Evolutionary conservation across 2,329 filamentous ascomycete species (phyloP), one percentile per base, ranked within the genome.

Genomic region (Achaetomium macrosporum): DNA sequence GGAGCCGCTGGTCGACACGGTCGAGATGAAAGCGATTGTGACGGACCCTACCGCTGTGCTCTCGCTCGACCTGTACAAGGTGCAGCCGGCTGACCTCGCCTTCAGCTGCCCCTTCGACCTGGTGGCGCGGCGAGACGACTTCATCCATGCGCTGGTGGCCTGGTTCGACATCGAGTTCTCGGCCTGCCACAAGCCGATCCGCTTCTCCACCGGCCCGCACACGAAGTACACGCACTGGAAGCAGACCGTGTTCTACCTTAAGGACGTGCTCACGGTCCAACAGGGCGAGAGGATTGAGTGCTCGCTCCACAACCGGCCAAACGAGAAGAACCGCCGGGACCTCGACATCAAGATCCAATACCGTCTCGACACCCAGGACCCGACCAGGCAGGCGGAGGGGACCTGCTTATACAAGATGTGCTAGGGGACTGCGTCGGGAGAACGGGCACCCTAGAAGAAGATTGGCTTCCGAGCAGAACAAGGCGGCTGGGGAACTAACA

Each of bases 191-290:
- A 97, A 97, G 81, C 88, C 90, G 31, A 90, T 99, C 68, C 83
- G 85, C 67, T 99, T 99, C 80, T 95, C 89, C 50, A 99, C 93
- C 16, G 93, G 93, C 19, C 93, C 93, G 29, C 93, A 97, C 74
- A 95, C 92, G 64, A 97, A 96, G 76, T 97, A 97, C 76, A 99
- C 93, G 16, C 93, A 99, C 80, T 99, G 93, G 93, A 99, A 99
- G 77, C 93, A 99, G 78, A 99, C 93, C 12, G 93, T 99, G 58
- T 97, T 99, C 76, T 99, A 99, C 75, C 79, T 99, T 59, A 83
- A 88, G 66, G 91, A 99, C 63, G 88, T 96, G 33, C 76, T 99
- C 59, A 97, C 91, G 16, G 90, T 96, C 36, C 86, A 95, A 71
- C 80, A 89, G 66, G 90, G 87, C 53, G 93, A 99, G 76, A 78